Conservation (phyloP, 495 filamentous ascomycete genomes). For the Letharia lupina region DNA sequence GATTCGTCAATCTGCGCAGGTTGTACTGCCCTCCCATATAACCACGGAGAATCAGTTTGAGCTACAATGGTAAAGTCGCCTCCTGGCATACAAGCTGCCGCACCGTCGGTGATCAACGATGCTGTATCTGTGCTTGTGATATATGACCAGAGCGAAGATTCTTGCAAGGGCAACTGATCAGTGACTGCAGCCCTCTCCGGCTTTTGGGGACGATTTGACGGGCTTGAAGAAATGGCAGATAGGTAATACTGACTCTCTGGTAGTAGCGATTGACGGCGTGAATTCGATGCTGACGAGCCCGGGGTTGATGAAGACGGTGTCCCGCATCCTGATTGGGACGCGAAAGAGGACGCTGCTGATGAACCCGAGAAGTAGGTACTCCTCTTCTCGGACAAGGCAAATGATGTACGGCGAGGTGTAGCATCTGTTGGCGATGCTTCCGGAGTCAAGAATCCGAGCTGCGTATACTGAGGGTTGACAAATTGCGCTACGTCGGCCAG, state of each 20-base stretch:
- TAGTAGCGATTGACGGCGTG: conserved; percentile 13
- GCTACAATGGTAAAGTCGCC: not conserved
- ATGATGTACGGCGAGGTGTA: not conserved
- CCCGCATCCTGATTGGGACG: not conserved
- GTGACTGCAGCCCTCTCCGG: not conserved
- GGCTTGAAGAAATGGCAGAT: conserved; percentile 5
- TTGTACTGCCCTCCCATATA: too few species aligned
- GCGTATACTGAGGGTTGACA: conserved; percentile 12
- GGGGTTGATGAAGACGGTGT: conserved; percentile 5
- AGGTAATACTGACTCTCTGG: conserved; percentile 8
- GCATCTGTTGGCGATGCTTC: not conserved
- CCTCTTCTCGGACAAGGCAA: not conserved
- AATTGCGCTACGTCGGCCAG: not conserved
- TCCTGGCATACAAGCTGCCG: not conserved
- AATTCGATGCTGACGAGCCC: conserved; percentile 7
- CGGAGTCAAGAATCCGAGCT: not conserved
- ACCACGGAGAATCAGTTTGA: not conserved
- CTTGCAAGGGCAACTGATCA: conserved; percentile 8
- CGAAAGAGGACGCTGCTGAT: conserved; percentile 8
- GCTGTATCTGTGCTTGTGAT: not conserved
- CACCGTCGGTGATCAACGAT: not conserved
- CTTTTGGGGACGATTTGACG: not conserved
- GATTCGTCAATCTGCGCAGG: not conserved
- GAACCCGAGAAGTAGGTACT: not conserved
- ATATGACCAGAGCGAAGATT: not conserved